These are phyloP conservation scores for Fusarium incarnatum DNA, from an alignment of 2,329 filamentous ascomycete species.

Conservation along the genomic window DNA sequence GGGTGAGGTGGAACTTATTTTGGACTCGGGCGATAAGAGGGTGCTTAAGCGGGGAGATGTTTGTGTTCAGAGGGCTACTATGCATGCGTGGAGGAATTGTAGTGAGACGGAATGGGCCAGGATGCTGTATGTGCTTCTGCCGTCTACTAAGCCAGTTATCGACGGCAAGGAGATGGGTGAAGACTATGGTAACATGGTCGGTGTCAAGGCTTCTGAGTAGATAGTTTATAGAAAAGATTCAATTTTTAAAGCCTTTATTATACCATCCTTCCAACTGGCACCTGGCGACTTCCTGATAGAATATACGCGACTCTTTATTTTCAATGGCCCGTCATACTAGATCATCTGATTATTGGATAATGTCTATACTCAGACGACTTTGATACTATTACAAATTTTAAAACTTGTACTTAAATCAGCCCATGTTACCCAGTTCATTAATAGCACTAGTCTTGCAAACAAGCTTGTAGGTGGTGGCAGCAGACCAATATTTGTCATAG, in stretches of 20 bases:
- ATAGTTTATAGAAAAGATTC: too few relatives aligned
- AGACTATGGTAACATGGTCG: constrained; percentile 51
- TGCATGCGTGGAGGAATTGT: constrained; percentile 66
- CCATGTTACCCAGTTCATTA: too few relatives aligned
- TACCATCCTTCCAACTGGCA: too few relatives aligned
- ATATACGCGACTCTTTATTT: too few relatives aligned
- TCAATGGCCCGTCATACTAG: rapidly evolving
- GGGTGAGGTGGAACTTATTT: constrained; percentile 63
- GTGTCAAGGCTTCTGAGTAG: constrained; percentile 40
- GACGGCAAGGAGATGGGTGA: constrained; percentile 44
- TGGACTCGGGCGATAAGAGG: constrained; percentile 63
- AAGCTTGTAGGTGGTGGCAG: too few relatives aligned
- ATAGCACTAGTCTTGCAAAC: too few relatives aligned
- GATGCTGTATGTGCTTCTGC: constrained; percentile 56
- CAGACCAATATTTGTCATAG: too few relatives aligned
- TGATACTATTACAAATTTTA: too few relatives aligned
- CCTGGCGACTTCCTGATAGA: too few relatives aligned
- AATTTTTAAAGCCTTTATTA: too few relatives aligned
- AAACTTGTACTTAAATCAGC: rapidly evolving
- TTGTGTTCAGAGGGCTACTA: constrained; percentile 66
- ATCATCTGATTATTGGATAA: too few relatives aligned
- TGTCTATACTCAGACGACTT: too few relatives aligned
- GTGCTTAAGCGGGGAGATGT: constrained; percentile 63
- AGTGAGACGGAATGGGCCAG: constrained; percentile 59
- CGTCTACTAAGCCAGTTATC: constrained; percentile 7